Conservation (phyloP, 352 stramenopile species). For the Thraustotheca clavata region DNA sequence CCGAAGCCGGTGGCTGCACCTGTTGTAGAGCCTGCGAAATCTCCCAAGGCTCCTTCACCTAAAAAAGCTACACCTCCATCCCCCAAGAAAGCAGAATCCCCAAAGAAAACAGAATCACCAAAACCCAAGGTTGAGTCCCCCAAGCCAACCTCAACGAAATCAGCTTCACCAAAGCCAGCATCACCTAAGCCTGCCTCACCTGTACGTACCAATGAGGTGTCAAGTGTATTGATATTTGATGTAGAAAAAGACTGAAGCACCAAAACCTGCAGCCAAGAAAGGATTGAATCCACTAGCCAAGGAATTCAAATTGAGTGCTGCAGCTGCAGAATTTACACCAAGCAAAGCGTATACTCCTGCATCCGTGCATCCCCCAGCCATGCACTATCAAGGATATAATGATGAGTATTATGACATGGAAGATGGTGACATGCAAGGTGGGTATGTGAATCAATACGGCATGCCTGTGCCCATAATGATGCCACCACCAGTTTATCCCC, state of each 20-base stretch:
- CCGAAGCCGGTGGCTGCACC: neutral
- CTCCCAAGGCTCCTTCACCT: neutral
- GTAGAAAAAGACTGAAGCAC: slow-evolving; percentile 22
- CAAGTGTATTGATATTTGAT: neutral
- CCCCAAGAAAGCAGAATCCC: neutral
- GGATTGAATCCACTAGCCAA: slow-evolving; percentile 75
- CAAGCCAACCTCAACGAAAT: neutral
- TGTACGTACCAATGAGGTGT: neutral
- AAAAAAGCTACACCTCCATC: neutral
- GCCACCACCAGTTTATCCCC: slow-evolving; percentile 51
- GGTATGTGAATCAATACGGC: slow-evolving; percentile 58
- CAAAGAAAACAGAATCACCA: neutral
- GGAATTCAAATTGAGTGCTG: slow-evolving; percentile 77
- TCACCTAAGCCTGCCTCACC: neutral
- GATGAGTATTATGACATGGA: slow-evolving; percentile 42
- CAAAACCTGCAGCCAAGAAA: slow-evolving; percentile 38
- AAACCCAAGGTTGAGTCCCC: neutral
- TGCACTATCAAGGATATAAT: neutral
- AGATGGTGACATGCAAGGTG: slow-evolving; percentile 36
- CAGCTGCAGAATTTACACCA: slow-evolving; percentile 57
- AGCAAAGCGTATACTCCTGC: slow-evolving; percentile 23
- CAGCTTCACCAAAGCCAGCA: neutral
- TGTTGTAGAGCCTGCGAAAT: neutral
- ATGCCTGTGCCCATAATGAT: slow-evolving; percentile 67
- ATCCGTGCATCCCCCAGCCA: slow-evolving; percentile 4